Evolutionary conservation across 345 rosid genomes (phyloP), one percentile per base, ranked within the genome.

Genomic region (Euphorbia pulcherrima): DNA sequence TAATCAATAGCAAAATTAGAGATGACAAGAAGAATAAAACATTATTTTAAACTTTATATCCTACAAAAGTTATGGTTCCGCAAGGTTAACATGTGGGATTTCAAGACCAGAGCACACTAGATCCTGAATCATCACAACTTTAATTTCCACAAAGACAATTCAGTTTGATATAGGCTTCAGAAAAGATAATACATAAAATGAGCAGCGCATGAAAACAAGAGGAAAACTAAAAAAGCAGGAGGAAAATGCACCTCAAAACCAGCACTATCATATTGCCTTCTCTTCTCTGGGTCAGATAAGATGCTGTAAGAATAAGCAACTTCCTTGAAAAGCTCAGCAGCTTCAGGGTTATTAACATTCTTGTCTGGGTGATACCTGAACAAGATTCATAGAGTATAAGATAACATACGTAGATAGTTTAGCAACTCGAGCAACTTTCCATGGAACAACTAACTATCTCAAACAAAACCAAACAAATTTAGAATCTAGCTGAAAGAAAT

Each of bases 281-380:
- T 86, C 84, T 95, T 95, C 73, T 95, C 99, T 33, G 99, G 97
- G 64, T 91, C 97, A 71, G 99, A 88, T 77, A 95, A 85, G 74
- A 95, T 92, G 79, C 96, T 92, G 75, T 95, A 95, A 0, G 99
- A 95, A 84, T 83, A 95, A 44, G 99, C 97, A 78, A 90, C 99
- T 82, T 95, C 99, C 81, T 92, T 92, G 74, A 95, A 95, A 67
- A 76, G 88, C 30, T 95, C 99, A 13, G 97, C 85, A 57, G 99
- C 99, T 75, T 95, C 97, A 2, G 99, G 97, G 74, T 92, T 91
- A 79, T 77, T 85, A 23, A 82, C 93, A 80, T 95, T 95, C 84
- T 95, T 95, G 73, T 95, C 99, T 23, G 99, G 99, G 84, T 95
- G 99, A 77, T 92, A 95, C 83, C 99, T 95, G 73, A 53, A 58